Conservation (phyloP, 1,284 basidiomycete species). For the Golubevia sp. region DNA sequence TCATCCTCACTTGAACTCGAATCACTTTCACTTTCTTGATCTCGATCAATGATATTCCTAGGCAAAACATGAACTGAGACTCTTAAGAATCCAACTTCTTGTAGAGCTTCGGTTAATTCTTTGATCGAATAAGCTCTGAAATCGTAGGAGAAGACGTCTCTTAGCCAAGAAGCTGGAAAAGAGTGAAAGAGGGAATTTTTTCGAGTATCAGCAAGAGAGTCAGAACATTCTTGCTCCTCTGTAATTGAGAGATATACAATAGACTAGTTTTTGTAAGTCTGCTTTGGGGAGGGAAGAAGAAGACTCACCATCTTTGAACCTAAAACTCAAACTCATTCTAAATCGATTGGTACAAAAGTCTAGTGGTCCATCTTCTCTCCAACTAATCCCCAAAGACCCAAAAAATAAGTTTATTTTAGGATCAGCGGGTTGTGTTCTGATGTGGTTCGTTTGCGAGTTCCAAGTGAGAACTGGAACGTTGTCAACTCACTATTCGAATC, state of each 20-base stretch:
- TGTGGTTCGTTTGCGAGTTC: no score
- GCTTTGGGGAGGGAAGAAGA: neutral
- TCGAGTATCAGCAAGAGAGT: neutral
- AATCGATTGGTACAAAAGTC: slow-evolving; percentile 45
- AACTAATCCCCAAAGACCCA: no score
- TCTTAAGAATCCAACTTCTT: slow-evolving; percentile 37
- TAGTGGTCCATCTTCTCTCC: slow-evolving; percentile 47
- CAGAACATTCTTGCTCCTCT: slow-evolving; percentile 3
- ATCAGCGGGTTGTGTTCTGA: no score
- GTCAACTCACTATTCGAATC: slow-evolving; percentile 31
- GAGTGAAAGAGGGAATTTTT: neutral
- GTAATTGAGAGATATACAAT: neutral
- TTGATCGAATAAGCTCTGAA: slow-evolving; percentile 36
- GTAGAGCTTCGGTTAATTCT: slow-evolving; percentile 41
- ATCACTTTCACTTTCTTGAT: no score
- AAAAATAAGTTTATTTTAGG: no score
- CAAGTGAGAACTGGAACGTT: no score
- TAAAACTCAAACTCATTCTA: slow-evolving; percentile 44
- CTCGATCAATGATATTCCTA: slow-evolving; percentile 18
- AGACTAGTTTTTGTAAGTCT: neutral
- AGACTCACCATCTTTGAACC: slow-evolving; percentile 22
- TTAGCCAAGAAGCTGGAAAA: slow-evolving; percentile 22
- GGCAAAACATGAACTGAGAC: slow-evolving; percentile 33
- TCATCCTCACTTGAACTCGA: neutral
- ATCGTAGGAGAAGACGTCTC: slow-evolving; percentile 43